These are phyloP conservation scores for Zasmidium citrigriseum DNA, from an alignment of 2,329 filamentous ascomycete species.

Conservation along the genomic window DNA sequence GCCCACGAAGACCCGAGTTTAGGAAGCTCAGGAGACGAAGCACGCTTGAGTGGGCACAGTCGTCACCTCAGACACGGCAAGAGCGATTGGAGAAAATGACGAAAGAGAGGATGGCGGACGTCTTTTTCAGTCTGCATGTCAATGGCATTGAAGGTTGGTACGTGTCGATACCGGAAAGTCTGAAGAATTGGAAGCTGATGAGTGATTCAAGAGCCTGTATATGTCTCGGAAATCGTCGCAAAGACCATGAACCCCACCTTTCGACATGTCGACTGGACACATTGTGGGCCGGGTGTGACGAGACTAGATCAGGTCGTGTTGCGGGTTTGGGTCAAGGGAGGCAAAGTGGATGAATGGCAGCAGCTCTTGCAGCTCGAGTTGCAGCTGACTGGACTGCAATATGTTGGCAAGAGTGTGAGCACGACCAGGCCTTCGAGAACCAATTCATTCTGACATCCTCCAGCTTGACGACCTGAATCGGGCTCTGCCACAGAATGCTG, in stretches of 20 bases:
- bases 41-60: constrained; percentile 64
- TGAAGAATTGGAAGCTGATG: constrained; percentile 17
- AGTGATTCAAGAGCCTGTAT: constrained; percentile 66
- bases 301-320: constrained; percentile 66
- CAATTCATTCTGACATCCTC: constrained; percentile 6
- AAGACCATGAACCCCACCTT: constrained; percentile 91
- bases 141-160: constrained; percentile 50
- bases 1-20: constrained; percentile 36
- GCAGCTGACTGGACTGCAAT: constrained; percentile 73
- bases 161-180: neutral
- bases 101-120: constrained; percentile 74
- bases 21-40: constrained; percentile 54
- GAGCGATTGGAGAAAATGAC: constrained; percentile 74
- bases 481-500: constrained; percentile 75
- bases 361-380: constrained; percentile 73
- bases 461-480: constrained; percentile 64
- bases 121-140: constrained; percentile 84
- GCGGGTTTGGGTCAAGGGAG: constrained; percentile 70
- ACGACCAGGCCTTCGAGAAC: constrained; percentile 4
- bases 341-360: constrained; percentile 57
- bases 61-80: constrained; percentile 64
- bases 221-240: constrained; percentile 78
- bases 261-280: constrained; percentile 74
- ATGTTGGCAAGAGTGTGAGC: constrained; percentile 65
- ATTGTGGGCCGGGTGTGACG: constrained; percentile 63